Evolutionary conservation across 1,284 basidiomycete species (phyloP).

Genomic region (Apiotrichum gracile): DNA sequence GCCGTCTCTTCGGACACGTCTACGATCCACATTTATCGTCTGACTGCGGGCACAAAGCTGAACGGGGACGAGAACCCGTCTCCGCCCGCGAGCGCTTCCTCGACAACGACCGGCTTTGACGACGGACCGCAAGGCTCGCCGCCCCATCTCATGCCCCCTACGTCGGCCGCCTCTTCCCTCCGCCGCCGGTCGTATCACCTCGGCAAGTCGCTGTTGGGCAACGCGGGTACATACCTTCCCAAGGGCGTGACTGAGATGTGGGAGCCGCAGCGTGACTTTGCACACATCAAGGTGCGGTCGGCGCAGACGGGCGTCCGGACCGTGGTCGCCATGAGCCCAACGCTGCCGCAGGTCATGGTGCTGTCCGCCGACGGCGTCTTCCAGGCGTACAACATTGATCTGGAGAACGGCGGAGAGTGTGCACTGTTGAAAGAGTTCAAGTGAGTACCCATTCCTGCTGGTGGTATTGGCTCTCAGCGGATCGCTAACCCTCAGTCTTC

Average conservation of each 20-base stretch:
- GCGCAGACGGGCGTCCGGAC: slow-evolving; percentile 62
- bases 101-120: slow-evolving; percentile 9
- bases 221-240: slow-evolving; percentile 84
- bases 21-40: slow-evolving; percentile 95
- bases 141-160: slow-evolving; percentile 10
- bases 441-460: slow-evolving; percentile 30
- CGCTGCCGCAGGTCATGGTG: slow-evolving; percentile 90
- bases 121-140: slow-evolving; percentile 23
- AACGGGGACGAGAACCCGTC: slow-evolving; percentile 1
- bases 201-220: slow-evolving; percentile 71
- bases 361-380: slow-evolving; percentile 92
- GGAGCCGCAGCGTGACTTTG: slow-evolving; percentile 95
- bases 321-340: slow-evolving; percentile 81
- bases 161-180: slow-evolving; percentile 35
- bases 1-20: slow-evolving; percentile 89
- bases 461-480: background rate
- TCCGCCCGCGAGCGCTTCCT: slow-evolving; percentile 5
- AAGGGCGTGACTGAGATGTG: slow-evolving; percentile 90
- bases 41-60: slow-evolving; percentile 45
- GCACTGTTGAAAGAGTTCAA: slow-evolving; percentile 87
- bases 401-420: slow-evolving; percentile 95
- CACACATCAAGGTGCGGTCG: slow-evolving; percentile 79
- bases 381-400: slow-evolving; percentile 91
- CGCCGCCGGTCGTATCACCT: slow-evolving; percentile 63
- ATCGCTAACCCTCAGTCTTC: slow-evolving; percentile 2